Evolutionary conservation across 1,284 basidiomycete species (phyloP).

Genomic region (Pseudozyma pruni): DNA sequence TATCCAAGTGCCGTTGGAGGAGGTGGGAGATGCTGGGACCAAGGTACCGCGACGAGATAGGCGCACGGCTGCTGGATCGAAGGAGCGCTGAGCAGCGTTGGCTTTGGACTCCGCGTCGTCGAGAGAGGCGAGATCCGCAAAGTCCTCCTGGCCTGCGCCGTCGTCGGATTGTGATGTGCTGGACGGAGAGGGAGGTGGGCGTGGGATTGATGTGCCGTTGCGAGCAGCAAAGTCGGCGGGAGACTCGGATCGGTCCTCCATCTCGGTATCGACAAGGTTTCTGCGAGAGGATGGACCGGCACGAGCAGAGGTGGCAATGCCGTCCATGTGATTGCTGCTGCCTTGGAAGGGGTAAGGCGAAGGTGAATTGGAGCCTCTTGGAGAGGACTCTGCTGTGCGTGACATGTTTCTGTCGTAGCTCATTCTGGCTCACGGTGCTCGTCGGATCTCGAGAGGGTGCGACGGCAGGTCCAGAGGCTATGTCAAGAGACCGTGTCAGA

Average conservation of each 20-base stretch:
- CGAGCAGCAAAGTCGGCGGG: constrained; percentile 29
- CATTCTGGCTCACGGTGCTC: neutral
- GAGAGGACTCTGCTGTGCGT: constrained; percentile 41
- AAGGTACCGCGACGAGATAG: constrained; percentile 45
- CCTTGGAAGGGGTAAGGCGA: constrained; percentile 37
- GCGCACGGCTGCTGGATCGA: constrained; percentile 30
- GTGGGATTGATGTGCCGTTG: constrained; percentile 25
- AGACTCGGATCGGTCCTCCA: constrained; percentile 37
- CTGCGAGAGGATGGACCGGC: constrained; percentile 24
- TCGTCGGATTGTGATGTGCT: constrained; percentile 64
- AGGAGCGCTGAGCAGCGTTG: constrained; percentile 10
- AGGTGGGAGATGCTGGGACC: constrained; percentile 42
- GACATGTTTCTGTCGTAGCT: constrained; percentile 23
- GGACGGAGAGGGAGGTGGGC: constrained; percentile 56
- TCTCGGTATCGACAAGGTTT: constrained; percentile 29
- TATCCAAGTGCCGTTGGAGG: constrained; percentile 45
- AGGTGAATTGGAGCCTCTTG: constrained; percentile 49
- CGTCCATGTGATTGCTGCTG: constrained; percentile 2
- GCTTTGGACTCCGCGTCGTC: constrained; percentile 26
- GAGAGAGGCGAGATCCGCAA: constrained; percentile 49
- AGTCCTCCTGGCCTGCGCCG: constrained; percentile 48
- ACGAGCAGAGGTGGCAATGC: constrained; percentile 2
- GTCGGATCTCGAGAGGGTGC: neutral
- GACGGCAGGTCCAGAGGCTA: neutral
- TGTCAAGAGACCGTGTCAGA: no score